phyloP scores from a whole-genome alignment of 2,329 filamentous ascomycete species.

The Epicoccum nigrum region DNA sequence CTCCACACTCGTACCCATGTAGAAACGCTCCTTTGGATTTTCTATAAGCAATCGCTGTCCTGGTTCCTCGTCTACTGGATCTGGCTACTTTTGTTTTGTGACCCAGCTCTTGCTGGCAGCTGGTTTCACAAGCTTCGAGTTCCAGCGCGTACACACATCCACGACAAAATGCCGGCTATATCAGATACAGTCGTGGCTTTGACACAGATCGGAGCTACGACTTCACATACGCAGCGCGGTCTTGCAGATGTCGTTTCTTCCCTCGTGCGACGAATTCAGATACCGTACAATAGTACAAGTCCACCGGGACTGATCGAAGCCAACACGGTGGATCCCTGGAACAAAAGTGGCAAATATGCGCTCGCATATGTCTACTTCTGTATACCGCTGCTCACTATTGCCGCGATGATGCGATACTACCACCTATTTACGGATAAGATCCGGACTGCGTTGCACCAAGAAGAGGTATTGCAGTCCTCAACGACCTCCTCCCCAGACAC shows the following conservation, averaged over 20 bases:
- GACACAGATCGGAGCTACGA: conserved; percentile 35
- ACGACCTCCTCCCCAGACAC: conserved; percentile 60
- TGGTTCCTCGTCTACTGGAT: conserved; percentile 8
- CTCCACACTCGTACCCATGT: conserved; percentile 40
- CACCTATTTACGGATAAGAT: conserved; percentile 95
- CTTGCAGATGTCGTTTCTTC: conserved; percentile 35
- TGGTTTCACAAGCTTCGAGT: conserved; percentile 32
- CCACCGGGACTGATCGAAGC: conserved; percentile 63
- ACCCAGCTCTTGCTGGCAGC: conserved; percentile 45
- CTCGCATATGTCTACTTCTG: conserved; percentile 89
- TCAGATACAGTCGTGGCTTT: conserved; percentile 38
- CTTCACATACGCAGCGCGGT: conserved; percentile 39
- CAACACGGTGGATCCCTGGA: conserved; percentile 75
- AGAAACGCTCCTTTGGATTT: conserved; percentile 31
- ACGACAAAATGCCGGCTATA: conserved; percentile 44
- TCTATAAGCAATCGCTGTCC: conserved; percentile 30
- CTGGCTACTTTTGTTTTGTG: conserved; percentile 22
- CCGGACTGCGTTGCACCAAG: conserved; percentile 84
- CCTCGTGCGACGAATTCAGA: conserved; percentile 57
- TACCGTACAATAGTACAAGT: conserved; percentile 62
- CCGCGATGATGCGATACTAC: conserved; percentile 76
- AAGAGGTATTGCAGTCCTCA: conserved; percentile 73
- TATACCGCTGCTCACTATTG: conserved; percentile 70
- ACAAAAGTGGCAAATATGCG: conserved; percentile 81
- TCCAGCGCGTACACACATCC: conserved; percentile 15